These are phyloP conservation scores for Lactuca sativa DNA, from an alignment of 129 eudicot genomes.

Conservation along the genomic window DNA sequence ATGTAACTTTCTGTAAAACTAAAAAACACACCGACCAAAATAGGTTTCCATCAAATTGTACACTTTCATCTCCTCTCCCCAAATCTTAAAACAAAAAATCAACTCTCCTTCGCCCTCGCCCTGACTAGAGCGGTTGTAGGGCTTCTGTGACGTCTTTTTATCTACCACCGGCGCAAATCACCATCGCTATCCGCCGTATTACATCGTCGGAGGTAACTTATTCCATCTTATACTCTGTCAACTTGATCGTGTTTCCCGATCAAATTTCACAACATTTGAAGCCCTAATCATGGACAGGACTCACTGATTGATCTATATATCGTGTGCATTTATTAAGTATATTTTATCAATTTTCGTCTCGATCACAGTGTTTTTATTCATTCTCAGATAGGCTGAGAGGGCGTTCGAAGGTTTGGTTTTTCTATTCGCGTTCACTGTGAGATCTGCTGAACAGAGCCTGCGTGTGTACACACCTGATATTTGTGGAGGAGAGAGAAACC, in stretches of 20 bases:
- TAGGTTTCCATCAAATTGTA: slow-evolving; percentile 25
- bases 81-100: slow-evolving; percentile 21
- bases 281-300: slow-evolving; percentile 17
- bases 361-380: slow-evolving; percentile 19
- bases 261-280: background rate
- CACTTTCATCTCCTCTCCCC: slow-evolving; percentile 23
- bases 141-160: slow-evolving; percentile 35
- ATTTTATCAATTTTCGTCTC: background rate
- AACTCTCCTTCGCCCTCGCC: slow-evolving; percentile 33
- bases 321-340: slow-evolving; percentile 10
- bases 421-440: slow-evolving; percentile 24
- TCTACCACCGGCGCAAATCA: slow-evolving; percentile 35
- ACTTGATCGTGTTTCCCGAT: slow-evolving; percentile 21
- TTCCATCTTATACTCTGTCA: slow-evolving; percentile 13
- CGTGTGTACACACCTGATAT: slow-evolving; percentile 20
- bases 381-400: slow-evolving; percentile 21
- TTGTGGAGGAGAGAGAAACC: slow-evolving; percentile 30
- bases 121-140: slow-evolving; percentile 33
- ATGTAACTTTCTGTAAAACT: background rate
- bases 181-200: slow-evolving; percentile 35
- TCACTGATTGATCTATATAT: slow-evolving; percentile 30
- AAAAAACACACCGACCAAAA: slow-evolving; percentile 24
- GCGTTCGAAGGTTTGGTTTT: slow-evolving; percentile 22
- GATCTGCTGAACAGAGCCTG: slow-evolving; percentile 40
- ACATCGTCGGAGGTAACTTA: slow-evolving; percentile 37